Evolutionary conservation across 2,329 filamentous ascomycete species (phyloP).

Genomic region (Trichophaea hybrida): DNA sequence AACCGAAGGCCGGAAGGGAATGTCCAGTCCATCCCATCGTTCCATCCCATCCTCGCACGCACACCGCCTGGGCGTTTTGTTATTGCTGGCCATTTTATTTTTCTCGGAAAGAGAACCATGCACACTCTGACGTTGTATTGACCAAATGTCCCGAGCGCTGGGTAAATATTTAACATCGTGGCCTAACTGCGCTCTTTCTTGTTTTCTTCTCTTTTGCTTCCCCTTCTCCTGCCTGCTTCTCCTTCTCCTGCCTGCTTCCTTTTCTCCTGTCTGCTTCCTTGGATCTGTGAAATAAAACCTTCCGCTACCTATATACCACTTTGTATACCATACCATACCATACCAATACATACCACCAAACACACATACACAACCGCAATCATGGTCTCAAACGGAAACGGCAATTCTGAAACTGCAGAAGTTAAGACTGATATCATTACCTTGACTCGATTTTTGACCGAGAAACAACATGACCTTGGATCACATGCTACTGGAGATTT

Average conservation of each 20-base stretch:
- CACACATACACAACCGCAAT: neutral
- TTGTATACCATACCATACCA: neutral
- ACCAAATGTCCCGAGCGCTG: neutral
- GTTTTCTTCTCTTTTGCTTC: neutral
- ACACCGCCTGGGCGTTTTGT: neutral
- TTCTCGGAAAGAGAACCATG: neutral
- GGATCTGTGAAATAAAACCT: neutral
- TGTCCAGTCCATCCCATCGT: neutral
- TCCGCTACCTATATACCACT: neutral
- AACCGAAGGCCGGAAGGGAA: slow-evolving; percentile 1
- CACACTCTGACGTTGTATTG: neutral
- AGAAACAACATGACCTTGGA: slow-evolving; percentile 79
- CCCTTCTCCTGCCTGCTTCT: neutral
- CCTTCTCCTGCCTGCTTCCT: neutral
- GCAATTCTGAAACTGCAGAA: slow-evolving; percentile 28
- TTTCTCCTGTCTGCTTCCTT: neutral
- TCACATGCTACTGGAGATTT: slow-evolving; percentile 77
- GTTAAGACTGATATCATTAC: slow-evolving; percentile 96
- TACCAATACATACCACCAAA: neutral
- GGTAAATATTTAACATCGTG: neutral
- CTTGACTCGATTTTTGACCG: slow-evolving; percentile 85
- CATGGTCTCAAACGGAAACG: neutral
- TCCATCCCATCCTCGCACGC: neutral
- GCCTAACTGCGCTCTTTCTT: neutral
- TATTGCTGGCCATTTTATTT: neutral